A percentile compares a stretch with the other conserved stretches of the same genome.
These are phyloP conservation scores for Oehlia diaphana DNA, from an alignment of 192 early-diverging fungal genomes.

Conservation along the genomic window DNA sequence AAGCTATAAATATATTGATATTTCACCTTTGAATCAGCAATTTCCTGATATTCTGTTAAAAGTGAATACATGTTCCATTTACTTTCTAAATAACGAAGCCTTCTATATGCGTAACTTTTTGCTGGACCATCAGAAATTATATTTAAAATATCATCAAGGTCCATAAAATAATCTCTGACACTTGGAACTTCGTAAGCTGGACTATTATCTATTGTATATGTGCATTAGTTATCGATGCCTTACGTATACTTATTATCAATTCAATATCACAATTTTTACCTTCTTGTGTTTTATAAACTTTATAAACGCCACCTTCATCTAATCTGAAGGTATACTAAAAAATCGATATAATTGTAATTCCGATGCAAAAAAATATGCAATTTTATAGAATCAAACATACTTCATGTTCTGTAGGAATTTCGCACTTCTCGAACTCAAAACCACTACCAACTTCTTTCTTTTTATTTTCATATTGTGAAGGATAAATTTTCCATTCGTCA, in stretches of 20 bases:
- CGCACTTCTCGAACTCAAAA: slow-evolving; percentile 36
- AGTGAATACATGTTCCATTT: slow-evolving; percentile 93
- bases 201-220: slow-evolving; percentile 30
- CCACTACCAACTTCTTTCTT: slow-evolving; percentile 40
- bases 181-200: slow-evolving; percentile 60
- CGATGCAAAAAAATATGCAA: neutral
- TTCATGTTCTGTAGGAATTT: slow-evolving; percentile 35
- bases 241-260: neutral
- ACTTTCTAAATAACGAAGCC: slow-evolving; percentile 86
- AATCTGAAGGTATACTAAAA: slow-evolving; percentile 47
- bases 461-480: slow-evolving; percentile 41
- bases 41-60: slow-evolving; percentile 92
- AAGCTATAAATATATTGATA: neutral
- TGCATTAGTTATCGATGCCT: neutral
- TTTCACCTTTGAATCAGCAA: slow-evolving; percentile 80
- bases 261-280: neutral
- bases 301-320: slow-evolving; percentile 62
- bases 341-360: neutral
- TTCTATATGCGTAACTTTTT: slow-evolving; percentile 89
- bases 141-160: slow-evolving; percentile 77
- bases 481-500: slow-evolving; percentile 82
- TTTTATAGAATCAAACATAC: slow-evolving; percentile 22
- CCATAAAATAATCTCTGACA: slow-evolving; percentile 83
- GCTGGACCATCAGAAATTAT: slow-evolving; percentile 85
- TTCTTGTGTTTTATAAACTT: slow-evolving; percentile 45